These are phyloP conservation scores for Heliamphora exappendiculata DNA, from an alignment of 148 eudicot genomes.

Conservation along the genomic window DNA sequence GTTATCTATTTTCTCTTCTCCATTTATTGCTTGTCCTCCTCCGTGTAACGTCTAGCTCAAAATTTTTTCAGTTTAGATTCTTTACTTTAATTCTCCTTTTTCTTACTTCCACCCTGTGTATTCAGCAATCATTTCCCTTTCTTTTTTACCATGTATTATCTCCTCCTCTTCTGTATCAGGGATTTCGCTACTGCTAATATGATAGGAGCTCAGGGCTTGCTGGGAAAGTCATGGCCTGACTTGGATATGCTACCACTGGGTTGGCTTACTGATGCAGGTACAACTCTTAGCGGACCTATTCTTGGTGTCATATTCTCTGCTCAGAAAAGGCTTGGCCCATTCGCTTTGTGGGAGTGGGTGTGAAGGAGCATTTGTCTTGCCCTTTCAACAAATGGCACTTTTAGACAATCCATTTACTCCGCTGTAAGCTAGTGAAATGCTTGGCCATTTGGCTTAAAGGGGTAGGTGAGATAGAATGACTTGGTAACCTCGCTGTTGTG, in stretches of 20 bases:
- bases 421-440: not conserved
- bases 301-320: not conserved
- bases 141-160: not conserved
- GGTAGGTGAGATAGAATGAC: not conserved
- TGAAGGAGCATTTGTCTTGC: not conserved
- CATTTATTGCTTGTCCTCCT: not conserved
- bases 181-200: conserved; percentile 69
- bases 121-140: not conserved
- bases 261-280: conserved; percentile 84
- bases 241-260: conserved; percentile 96
- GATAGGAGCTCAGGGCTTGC: conserved; percentile 66
- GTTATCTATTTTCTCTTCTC: not conserved
- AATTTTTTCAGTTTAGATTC: not conserved
- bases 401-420: not conserved
- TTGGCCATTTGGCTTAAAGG: not conserved
- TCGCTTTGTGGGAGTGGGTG: not conserved
- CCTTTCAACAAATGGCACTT: not conserved
- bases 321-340: not conserved
- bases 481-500: not conserved
- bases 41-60: not conserved
- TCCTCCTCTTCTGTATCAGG: conserved; percentile 25
- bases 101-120: not conserved
- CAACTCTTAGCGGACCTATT: not conserved
- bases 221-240: conserved; percentile 95
- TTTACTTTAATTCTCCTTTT: not conserved